Percentiles rank a stretch among this genome's conserved stretches.
Conservation (phyloP, 2,329 filamentous ascomycete species). For the Gnomoniopsis smithogilvyi region DNA sequence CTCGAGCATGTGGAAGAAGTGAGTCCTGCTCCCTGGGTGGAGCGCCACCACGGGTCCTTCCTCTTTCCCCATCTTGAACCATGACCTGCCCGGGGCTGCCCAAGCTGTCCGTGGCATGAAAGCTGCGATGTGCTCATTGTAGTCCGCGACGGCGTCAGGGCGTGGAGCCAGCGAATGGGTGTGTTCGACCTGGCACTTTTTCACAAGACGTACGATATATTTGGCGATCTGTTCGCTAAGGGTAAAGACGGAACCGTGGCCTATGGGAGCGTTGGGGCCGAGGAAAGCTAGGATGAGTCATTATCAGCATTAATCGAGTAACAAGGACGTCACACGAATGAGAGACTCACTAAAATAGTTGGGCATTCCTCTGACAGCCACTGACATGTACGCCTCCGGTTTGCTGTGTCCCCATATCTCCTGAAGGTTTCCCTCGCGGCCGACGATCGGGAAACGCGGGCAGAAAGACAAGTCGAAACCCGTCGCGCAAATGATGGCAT, state of each 20-base stretch:
- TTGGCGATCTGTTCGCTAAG: conserved; percentile 48
- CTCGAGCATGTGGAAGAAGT: conserved; percentile 53
- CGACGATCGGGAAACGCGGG: conserved; percentile 48
- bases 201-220: conserved; percentile 47
- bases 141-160: conserved; percentile 46
- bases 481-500: conserved; percentile 56
- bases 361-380: conserved; percentile 47
- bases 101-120: conserved; percentile 55
- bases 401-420: conserved; percentile 41
- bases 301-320: conserved; percentile 5
- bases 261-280: conserved; percentile 50
- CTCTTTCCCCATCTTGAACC: conserved; percentile 45
- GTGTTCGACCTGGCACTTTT: conserved; percentile 47
- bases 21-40: conserved; percentile 48
- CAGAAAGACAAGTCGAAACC: conserved; percentile 53
- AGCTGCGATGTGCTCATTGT: conserved; percentile 42
- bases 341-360: conserved; percentile 51
- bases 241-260: conserved; percentile 49
- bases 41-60: conserved; percentile 46
- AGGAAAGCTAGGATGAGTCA: conserved; percentile 39
- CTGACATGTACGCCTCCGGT: conserved; percentile 52
- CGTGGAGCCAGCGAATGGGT: conserved; percentile 45
- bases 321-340: not conserved
- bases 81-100: conserved; percentile 41
- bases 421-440: conserved; percentile 47